Evolutionary conservation across 257 asterid species (phyloP), one percentile per base, ranked within the genome.

Genomic region (Anisodus tanguticus): DNA sequence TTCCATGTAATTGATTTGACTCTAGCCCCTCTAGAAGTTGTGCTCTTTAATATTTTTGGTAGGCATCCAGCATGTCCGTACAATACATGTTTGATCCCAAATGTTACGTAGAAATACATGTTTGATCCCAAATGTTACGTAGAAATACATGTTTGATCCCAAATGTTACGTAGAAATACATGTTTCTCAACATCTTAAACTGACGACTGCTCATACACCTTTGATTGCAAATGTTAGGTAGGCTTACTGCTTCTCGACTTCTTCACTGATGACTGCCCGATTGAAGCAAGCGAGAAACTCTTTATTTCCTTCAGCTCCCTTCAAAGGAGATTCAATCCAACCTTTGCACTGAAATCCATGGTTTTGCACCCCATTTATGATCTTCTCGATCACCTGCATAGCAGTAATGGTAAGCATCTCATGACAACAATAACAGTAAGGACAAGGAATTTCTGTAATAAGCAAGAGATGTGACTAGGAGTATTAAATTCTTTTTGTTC

Each of bases 261-360:
- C 47, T 55, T 76, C 64, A 53, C 26, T 51, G 41, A 9, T 13
- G 66, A 84, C 83, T 80, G 82, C 81, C 45, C 94, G 92, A 82
- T 35, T 82, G 88, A 95, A 95, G 83, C 89, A 90, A 69, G 98
- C 97, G 62, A 93, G 89, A 86, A 97, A 97, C 86, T 97, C 99
- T 88, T 79, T 93, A 89, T 95, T 97, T 51, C 99, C 99, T 15
- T 95, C 98, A n/a, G 95, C 99, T 9, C 99, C 99, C 90, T 92
- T 93, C 80, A 95, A 80, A 26, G 98, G 99, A 15, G 98, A 97
- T 49, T 95, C 98, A 4, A 97, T 92, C 98, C 98, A 95, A 47
- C 99, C 98, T 76, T 88, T 88, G 89, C 99, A 95, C 74, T 83
- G 86, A 81, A 97, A 95, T 70, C 98, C 98, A 8, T 89, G 79